Conservation (phyloP, 1,284 basidiomycete species). For the Salmacisia buchloeana region DNA sequence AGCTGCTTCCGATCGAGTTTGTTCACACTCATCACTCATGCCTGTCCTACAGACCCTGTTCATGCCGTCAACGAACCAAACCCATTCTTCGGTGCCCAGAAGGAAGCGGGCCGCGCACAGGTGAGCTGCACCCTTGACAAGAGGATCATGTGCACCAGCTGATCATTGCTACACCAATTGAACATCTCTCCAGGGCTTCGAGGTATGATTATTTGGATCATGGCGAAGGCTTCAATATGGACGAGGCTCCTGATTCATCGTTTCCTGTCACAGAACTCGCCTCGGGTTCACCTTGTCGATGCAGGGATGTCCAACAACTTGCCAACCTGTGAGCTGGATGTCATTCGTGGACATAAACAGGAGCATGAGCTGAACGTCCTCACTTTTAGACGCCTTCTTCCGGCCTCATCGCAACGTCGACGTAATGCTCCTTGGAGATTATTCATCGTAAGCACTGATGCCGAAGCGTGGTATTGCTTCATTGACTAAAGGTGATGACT, state of each 20-base stretch:
- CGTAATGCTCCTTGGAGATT: conserved; percentile 12
- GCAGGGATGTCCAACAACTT: conserved; percentile 24
- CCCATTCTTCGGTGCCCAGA: conserved; percentile 36
- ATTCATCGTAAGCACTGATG: conserved; percentile 3
- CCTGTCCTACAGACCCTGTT: conserved; percentile 43
- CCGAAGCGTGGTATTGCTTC: not conserved
- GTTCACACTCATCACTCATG: conserved; percentile 38
- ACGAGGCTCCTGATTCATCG: not conserved
- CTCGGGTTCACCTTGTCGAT: conserved; percentile 22
- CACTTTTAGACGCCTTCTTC: conserved; percentile 7
- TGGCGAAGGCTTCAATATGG: not conserved
- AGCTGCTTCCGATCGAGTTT: conserved; percentile 31
- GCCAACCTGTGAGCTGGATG: conserved; percentile 25
- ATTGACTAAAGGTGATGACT: not conserved
- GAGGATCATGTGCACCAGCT: too few species aligned
- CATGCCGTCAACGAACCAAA: conserved; percentile 47
- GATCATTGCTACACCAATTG: too few species aligned
- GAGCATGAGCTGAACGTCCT: too few species aligned
- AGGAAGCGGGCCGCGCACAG: conserved; percentile 6
- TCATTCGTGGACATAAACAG: too few species aligned
- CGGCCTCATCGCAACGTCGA: conserved; percentile 11
- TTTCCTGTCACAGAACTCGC: conserved; percentile 16
- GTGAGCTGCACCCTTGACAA: too few species aligned
- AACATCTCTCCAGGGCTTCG: conserved; percentile 17
- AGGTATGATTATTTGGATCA: conserved; percentile 2